Evolutionary conservation across 345 rosid species (phyloP).

Genomic region (Physaria fendleri): DNA sequence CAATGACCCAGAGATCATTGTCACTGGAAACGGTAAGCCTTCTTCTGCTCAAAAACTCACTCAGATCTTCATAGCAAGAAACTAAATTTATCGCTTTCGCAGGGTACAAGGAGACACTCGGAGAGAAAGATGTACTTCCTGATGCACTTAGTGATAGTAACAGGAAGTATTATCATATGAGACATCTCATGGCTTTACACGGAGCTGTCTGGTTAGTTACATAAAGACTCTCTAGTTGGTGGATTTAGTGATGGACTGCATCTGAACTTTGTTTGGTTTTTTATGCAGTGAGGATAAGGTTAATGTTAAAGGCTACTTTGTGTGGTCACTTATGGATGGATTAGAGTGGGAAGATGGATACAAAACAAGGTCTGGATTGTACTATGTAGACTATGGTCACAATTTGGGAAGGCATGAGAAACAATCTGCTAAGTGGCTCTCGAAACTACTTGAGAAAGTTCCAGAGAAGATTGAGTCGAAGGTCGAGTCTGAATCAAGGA

Average conservation of each 20-base stretch:
- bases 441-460: conserved; percentile 24
- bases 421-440: conserved; percentile 29
- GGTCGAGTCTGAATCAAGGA: conserved; percentile 19
- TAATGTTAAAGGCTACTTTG: conserved; percentile 27
- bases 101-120: conserved; percentile 33
- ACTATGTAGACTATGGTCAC: conserved; percentile 25
- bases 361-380: conserved; percentile 28
- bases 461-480: conserved; percentile 4
- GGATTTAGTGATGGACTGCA: not conserved
- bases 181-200: conserved; percentile 31
- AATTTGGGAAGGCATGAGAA: conserved; percentile 23
- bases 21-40: conserved; percentile 34
- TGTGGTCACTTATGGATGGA: conserved; percentile 29
- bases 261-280: not conserved
- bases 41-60: not conserved
- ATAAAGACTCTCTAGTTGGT: not conserved
- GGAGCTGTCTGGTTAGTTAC: conserved; percentile 28
- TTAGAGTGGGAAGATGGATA: conserved; percentile 30
- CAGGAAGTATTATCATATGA: conserved; percentile 32
- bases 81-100: not conserved
- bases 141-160: conserved; percentile 22
- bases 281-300: conserved; percentile 30
- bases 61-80: not conserved
- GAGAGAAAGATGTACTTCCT: conserved; percentile 29
- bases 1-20: conserved; percentile 17